A percentile compares a stretch with the other conserved stretches of the same genome.
Evolutionary conservation across 1,284 basidiomycete genomes (phyloP).

Genomic region (Boletus sp.): DNA sequence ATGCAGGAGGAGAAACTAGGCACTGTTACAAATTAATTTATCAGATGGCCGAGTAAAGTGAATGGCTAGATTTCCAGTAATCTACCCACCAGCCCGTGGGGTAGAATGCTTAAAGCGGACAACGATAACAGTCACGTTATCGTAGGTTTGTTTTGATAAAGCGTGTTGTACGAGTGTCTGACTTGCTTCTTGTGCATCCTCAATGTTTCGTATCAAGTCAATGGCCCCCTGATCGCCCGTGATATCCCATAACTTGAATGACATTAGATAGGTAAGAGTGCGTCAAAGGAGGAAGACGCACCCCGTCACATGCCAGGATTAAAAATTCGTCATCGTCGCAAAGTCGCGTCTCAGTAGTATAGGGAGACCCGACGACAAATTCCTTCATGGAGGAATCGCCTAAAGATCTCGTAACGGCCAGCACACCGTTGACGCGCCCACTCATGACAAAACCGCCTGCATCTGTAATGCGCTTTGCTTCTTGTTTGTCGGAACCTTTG

Average conservation of each 20-base stretch:
- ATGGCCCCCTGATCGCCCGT: slow-evolving; percentile 90
- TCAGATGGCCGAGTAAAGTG: slow-evolving; percentile 5
- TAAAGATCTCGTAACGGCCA: slow-evolving; percentile 93
- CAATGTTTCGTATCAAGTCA: slow-evolving; percentile 72
- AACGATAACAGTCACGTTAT: slow-evolving; percentile 84
- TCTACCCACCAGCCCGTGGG: slow-evolving; percentile 17
- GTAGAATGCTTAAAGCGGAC: slow-evolving; percentile 55
- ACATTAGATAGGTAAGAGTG: slow-evolving; percentile 8
- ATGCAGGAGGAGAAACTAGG: neutral
- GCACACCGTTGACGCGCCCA: slow-evolving; percentile 93
- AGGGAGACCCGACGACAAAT: slow-evolving; percentile 96
- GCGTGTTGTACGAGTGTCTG: slow-evolving; percentile 81
- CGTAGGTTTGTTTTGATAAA: slow-evolving; percentile 82
- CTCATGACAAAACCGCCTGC: slow-evolving; percentile 99
- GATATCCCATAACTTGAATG: slow-evolving; percentile 92
- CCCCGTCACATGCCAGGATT: slow-evolving; percentile 96
- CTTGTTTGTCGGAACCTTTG: slow-evolving; percentile 95
- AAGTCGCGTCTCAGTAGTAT: slow-evolving; percentile 94
- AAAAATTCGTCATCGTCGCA: slow-evolving; percentile 91
- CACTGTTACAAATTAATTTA: slow-evolving; percentile 11
- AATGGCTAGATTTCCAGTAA: neutral
- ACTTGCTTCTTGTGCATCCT: slow-evolving; percentile 84
- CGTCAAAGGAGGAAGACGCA: slow-evolving; percentile 41
- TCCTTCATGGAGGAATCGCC: slow-evolving; percentile 99
- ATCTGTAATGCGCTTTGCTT: slow-evolving; percentile 95